Evolutionary conservation across 192 early-diverging fungal genomes (phyloP).

Genomic region (Mortierella hygrophila): DNA sequence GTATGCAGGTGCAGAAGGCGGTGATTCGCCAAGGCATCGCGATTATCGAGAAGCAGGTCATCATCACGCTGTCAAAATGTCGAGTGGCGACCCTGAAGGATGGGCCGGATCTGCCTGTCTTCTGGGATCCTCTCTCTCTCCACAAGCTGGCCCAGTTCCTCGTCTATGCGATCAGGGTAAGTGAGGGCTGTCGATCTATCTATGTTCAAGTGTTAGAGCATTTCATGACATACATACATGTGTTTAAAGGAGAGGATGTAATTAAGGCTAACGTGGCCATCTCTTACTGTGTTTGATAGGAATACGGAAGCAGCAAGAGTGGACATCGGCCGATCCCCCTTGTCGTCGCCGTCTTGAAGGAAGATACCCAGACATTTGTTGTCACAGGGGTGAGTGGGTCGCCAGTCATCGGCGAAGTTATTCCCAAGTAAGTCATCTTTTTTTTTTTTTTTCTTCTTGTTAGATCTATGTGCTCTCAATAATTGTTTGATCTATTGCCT

Average conservation of each 20-base stretch:
- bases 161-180: slow-evolving; percentile 80
- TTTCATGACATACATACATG: neutral
- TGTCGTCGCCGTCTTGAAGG: slow-evolving; percentile 81
- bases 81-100: slow-evolving; percentile 80
- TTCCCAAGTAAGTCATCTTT: slow-evolving; percentile 58
- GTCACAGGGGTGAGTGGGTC: slow-evolving; percentile 77
- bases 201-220: neutral
- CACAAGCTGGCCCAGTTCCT: slow-evolving; percentile 87
- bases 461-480: neutral
- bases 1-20: slow-evolving; percentile 81
- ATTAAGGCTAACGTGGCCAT: neutral
- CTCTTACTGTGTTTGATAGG: slow-evolving; percentile 58
- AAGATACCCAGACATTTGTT: slow-evolving; percentile 70
- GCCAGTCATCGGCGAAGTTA: slow-evolving; percentile 61
- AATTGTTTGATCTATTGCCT: neutral
- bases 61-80: slow-evolving; percentile 80
- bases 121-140: slow-evolving; percentile 73
- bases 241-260: neutral
- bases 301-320: slow-evolving; percentile 70
- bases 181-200: neutral
- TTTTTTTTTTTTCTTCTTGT: neutral
- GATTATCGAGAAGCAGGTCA: slow-evolving; percentile 85
- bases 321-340: slow-evolving; percentile 70
- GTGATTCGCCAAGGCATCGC: slow-evolving; percentile 83
- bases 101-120: slow-evolving; percentile 63